Percentiles rank a stretch among this genome's conserved stretches.
These are phyloP conservation scores for Nicotiana tomentosiformis DNA, from an alignment of 257 asterid genomes.

Conservation along the genomic window DNA sequence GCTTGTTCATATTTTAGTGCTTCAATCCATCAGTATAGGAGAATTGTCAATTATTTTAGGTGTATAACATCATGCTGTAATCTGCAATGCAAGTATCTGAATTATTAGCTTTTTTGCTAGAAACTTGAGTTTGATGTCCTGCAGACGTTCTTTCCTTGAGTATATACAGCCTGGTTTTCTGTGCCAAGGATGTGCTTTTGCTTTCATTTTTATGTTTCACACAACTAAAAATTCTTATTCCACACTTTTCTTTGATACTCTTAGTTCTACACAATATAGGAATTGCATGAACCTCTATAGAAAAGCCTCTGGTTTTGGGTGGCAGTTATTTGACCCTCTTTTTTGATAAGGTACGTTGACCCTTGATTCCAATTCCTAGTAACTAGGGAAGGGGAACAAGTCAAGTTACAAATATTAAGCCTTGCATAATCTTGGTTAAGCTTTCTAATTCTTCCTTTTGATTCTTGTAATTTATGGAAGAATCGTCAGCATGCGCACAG, in stretches of 20 bases:
- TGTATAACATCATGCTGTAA: not conserved
- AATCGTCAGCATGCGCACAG: not conserved
- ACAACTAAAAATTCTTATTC: not conserved
- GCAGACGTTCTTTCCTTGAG: not conserved
- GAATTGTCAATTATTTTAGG: not conserved
- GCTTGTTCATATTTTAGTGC: conserved; percentile 18
- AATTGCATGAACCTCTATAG: not conserved
- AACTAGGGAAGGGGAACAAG: no score
- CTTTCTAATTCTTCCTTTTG: no score
- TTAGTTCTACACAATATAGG: not conserved
- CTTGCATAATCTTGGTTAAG: no score
- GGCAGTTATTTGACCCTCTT: not conserved
- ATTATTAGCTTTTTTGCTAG: not conserved
- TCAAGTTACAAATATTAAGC: no score
- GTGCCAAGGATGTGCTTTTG: not conserved
- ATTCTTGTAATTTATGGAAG: not conserved
- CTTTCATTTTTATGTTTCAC: not conserved
- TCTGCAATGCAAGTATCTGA: not conserved
- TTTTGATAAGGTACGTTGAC: not conserved
- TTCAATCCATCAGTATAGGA: not conserved
- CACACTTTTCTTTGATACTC: not conserved
- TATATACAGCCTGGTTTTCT: not conserved
- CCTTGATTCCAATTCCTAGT: not conserved
- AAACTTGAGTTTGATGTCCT: not conserved
- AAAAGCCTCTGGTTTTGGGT: no score